phyloP scores from a whole-genome alignment of 768 basidiomycete genomes.

The Pleurotus eryngii region DNA sequence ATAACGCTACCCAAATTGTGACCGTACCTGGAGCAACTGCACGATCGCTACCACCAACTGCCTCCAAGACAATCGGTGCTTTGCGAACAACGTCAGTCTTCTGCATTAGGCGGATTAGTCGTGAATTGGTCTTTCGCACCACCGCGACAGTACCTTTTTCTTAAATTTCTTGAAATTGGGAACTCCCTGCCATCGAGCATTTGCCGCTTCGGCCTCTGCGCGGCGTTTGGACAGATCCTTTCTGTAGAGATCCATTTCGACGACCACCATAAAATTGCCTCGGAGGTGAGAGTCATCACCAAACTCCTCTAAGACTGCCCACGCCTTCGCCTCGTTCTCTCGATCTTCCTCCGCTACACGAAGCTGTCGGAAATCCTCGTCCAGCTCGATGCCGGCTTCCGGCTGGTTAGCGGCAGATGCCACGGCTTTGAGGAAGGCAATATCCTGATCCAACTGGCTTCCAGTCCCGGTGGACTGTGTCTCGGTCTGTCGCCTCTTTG shows the following conservation, averaged over 20 bases:
- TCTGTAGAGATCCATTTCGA: constrained; percentile 58
- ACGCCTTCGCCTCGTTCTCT: constrained; percentile 44
- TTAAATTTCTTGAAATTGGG: constrained; percentile 81
- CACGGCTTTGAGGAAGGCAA: constrained; percentile 66
- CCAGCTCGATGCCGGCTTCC: constrained; percentile 65
- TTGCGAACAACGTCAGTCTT: constrained; percentile 16
- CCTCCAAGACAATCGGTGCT: constrained; percentile 47
- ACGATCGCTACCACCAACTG: constrained; percentile 49
- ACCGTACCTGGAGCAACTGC: constrained; percentile 50
- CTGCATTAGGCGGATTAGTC: constrained; percentile 12
- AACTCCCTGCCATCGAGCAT: constrained; percentile 43
- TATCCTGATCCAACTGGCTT: constrained; percentile 59
- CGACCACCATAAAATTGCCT: constrained; percentile 79
- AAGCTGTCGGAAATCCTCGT: constrained; percentile 77
- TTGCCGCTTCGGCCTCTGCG: constrained; percentile 17
- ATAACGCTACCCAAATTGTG: background rate
- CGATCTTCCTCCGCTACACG: constrained; percentile 66
- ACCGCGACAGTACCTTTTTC: constrained; percentile 35
- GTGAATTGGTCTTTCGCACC: background rate
- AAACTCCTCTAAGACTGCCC: constrained; percentile 63
- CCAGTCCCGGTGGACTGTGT: background rate
- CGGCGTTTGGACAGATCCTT: constrained; percentile 16
- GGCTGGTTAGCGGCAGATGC: constrained; percentile 71
- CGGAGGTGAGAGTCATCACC: constrained; percentile 57
- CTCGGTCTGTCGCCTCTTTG: background rate